A percentile compares a stretch with the other conserved stretches of the same genome.
Evolutionary conservation across 805 yeast species (phyloP).

Genomic region (Metschnikowia santaceciliae): DNA sequence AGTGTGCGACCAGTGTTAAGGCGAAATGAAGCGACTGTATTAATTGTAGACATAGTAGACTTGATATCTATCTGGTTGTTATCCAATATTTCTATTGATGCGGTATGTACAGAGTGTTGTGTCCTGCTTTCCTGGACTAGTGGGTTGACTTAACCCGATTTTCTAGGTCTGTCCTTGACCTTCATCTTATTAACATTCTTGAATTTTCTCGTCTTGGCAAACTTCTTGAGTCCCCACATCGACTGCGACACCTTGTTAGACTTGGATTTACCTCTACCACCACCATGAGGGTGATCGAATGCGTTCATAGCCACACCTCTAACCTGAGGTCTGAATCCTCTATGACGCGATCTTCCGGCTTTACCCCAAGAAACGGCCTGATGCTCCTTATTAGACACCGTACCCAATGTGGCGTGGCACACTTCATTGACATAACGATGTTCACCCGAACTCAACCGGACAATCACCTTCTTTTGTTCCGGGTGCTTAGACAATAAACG

Average conservation of each 20-base stretch:
- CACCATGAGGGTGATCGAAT: slow-evolving; percentile 97
- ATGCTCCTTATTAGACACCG: slow-evolving; percentile 89
- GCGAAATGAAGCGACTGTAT: not conserved
- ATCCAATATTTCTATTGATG: not conserved
- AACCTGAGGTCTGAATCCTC: slow-evolving; percentile 91
- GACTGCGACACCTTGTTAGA: slow-evolving; percentile 91
- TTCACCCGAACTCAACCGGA: slow-evolving; percentile 87
- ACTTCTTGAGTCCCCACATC: slow-evolving; percentile 96
- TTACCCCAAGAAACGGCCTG: slow-evolving; percentile 88
- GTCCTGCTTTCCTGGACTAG: not conserved
- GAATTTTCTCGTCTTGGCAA: slow-evolving; percentile 90
- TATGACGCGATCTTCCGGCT: slow-evolving; percentile 91
- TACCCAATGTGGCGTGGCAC: slow-evolving; percentile 91
- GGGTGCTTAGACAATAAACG: slow-evolving; percentile 77
- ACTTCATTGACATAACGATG: slow-evolving; percentile 82
- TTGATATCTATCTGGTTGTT: not conserved
- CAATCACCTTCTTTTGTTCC: slow-evolving; percentile 65
- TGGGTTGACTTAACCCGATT: slow-evolving; percentile 4
- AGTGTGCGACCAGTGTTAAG: not conserved
- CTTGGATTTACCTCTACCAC: slow-evolving; percentile 99
- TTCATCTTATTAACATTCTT: slow-evolving; percentile 79
- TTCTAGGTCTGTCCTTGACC: slow-evolving; percentile 87
- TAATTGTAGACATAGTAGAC: not conserved
- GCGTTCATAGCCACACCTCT: slow-evolving; percentile 99
- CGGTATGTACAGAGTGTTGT: slow-evolving; percentile 1